phyloP scores from a whole-genome alignment of 2,329 filamentous ascomycete genomes.

The Calonectria ilicicola region DNA sequence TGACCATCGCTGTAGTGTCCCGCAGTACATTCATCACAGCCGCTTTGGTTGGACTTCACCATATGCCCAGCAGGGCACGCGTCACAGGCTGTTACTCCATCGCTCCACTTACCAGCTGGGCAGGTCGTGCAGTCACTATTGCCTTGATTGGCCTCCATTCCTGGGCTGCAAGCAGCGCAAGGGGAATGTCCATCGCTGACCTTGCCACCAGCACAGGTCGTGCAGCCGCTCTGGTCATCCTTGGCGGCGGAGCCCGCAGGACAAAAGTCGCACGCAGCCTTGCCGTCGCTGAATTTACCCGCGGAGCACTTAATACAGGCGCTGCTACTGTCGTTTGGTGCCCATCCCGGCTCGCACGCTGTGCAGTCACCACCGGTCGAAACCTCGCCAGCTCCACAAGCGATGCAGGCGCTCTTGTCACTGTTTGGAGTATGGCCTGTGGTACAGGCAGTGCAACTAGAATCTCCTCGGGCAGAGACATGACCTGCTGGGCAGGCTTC shows the following conservation, averaged over 20 bases:
- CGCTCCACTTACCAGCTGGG: neutral
- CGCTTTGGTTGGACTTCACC: neutral
- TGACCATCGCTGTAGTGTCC: neutral
- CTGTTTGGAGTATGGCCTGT: neutral
- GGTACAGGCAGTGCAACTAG: neutral
- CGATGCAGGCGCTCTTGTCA: neutral
- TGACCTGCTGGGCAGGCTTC: neutral
- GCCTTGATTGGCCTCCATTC: neutral
- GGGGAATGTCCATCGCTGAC: neutral
- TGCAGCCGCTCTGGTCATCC: neutral
- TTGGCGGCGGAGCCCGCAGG: neutral
- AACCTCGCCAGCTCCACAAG: neutral
- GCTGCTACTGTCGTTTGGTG: neutral
- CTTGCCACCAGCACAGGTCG: neutral
- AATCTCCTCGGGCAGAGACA: neutral
- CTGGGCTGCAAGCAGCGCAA: neutral
- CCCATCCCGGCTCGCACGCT: neutral
- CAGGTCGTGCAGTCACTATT: neutral
- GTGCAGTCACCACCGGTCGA: neutral
- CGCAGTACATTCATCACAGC: neutral
- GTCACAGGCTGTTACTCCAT: neutral
- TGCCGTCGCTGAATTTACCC: neutral
- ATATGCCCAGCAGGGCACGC: neutral
- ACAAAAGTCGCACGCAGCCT: neutral
- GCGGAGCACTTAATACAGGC: neutral